Conservation (phyloP, 192 early-diverging fungal species). For the Linnemannia zychae region DNA sequence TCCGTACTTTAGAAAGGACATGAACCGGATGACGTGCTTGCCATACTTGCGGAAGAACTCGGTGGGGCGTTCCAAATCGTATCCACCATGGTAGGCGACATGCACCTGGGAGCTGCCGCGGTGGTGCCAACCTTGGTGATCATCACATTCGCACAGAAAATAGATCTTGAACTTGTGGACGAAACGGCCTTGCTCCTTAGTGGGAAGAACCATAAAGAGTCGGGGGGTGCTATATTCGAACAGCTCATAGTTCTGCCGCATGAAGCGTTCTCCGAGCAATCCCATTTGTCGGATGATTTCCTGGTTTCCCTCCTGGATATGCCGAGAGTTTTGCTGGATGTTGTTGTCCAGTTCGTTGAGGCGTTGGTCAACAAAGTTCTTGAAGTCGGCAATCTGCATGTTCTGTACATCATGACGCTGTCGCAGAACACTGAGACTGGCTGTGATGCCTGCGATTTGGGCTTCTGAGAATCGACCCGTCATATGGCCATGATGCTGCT, state of each 20-base stretch:
- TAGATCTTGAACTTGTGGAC: conserved; percentile 16
- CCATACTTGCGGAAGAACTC: conserved; percentile 24
- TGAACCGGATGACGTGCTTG: not conserved
- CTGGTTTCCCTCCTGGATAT: not conserved
- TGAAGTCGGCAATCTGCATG: not conserved
- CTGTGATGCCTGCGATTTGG: not conserved
- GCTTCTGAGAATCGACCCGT: not conserved
- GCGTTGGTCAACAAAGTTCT: not conserved
- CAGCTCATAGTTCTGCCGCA: not conserved
- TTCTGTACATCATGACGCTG: not conserved
- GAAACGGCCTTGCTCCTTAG: not conserved
- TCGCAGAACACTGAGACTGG: not conserved
- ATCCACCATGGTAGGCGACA: conserved; percentile 16
- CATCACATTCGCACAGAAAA: conserved; percentile 24
- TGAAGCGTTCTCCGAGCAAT: not conserved
- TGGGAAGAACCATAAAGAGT: conserved; percentile 17
- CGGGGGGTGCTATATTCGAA: not conserved
- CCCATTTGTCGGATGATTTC: not conserved
- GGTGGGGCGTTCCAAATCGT: conserved; percentile 17
- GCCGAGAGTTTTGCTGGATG: not conserved
- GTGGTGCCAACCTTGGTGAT: not conserved
- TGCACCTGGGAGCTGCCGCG: conserved; percentile 11
- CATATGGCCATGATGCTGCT: not conserved
- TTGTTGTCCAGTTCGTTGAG: not conserved
- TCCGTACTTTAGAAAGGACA: not conserved